Conservation (phyloP, 1,284 basidiomycete genomes). For the Irpex sp. region DNA sequence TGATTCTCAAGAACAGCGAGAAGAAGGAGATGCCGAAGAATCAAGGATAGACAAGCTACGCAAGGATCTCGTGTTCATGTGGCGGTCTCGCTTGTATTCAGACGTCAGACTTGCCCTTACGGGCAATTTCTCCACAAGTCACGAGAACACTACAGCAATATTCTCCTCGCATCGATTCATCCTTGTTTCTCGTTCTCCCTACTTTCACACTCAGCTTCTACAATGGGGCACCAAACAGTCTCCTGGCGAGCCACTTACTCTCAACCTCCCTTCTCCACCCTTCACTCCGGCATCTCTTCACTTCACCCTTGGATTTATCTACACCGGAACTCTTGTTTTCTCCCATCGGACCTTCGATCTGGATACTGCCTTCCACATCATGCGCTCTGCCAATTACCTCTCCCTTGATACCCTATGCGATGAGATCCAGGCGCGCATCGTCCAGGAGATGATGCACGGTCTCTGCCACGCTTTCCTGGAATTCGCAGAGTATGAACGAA, state of each 20-base stretch:
- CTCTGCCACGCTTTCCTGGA: slow-evolving; percentile 80
- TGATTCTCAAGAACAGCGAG: slow-evolving; percentile 57
- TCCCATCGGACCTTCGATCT: slow-evolving; percentile 93
- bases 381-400: slow-evolving; percentile 83
- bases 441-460: slow-evolving; percentile 86
- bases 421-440: slow-evolving; percentile 79
- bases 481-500: slow-evolving; percentile 69
- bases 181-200: slow-evolving; percentile 83
- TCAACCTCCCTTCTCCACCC: slow-evolving; percentile 85
- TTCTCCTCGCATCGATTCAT: slow-evolving; percentile 94
- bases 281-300: slow-evolving; percentile 94
- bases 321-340: slow-evolving; percentile 91
- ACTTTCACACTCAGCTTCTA: slow-evolving; percentile 77
- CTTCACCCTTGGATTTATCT: slow-evolving; percentile 92
- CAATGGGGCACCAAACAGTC: slow-evolving; percentile 44
- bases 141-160: slow-evolving; percentile 70
- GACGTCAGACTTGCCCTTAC: slow-evolving; percentile 82
- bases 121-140: slow-evolving; percentile 58
- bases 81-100: slow-evolving; percentile 89
- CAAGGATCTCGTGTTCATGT: slow-evolving; percentile 94
- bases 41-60: slow-evolving; percentile 82
- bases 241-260: slow-evolving; percentile 45
- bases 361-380: slow-evolving; percentile 86
- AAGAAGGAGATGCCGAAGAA: slow-evolving; percentile 58
- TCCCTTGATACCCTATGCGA: slow-evolving; percentile 70